A percentile compares a stretch with the other conserved stretches of the same genome.
Conservation (phyloP, 495 filamentous ascomycete genomes). For the Bathelium albidoporum region DNA sequence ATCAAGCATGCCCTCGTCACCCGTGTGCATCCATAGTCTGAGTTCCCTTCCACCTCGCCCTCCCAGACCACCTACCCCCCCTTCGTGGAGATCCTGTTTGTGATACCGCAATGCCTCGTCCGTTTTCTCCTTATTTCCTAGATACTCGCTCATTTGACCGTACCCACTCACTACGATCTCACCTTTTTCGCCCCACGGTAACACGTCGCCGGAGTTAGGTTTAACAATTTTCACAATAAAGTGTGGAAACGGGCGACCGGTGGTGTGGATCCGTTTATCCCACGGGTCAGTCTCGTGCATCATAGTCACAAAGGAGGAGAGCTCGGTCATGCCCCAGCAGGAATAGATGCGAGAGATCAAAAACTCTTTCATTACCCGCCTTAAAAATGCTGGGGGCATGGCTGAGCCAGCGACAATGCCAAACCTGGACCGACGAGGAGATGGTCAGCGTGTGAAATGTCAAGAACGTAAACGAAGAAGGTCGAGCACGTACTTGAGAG, state of each 20-base stretch:
- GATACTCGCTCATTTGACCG: conserved; percentile 19
- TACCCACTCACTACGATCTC: conserved; percentile 21
- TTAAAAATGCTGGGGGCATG: conserved; percentile 16
- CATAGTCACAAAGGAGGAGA: conserved; percentile 20
- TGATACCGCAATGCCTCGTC: conserved; percentile 17
- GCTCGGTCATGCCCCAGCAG: conserved; percentile 20
- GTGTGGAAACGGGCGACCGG: conserved; percentile 18
- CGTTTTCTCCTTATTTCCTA: conserved; percentile 16
- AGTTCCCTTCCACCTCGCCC: conserved; percentile 4
- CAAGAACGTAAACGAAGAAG: background rate
- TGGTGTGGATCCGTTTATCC: conserved; percentile 19
- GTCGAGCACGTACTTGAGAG: conserved; percentile 10
- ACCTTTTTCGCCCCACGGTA: conserved; percentile 21
- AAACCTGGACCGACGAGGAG: conserved; percentile 5
- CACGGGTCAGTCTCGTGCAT: conserved; percentile 21
- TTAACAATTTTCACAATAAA: conserved; percentile 19
- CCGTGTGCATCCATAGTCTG: conserved; percentile 24
- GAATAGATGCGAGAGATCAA: conserved; percentile 14
- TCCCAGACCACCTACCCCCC: conserved; percentile 9
- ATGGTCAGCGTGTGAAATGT: conserved; percentile 1
- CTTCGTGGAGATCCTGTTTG: conserved; percentile 13
- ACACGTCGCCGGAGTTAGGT: conserved; percentile 12
- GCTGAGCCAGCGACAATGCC: conserved; percentile 18
- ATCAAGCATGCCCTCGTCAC: conserved; percentile 23
- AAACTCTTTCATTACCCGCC: conserved; percentile 14